Conservation (phyloP, 2,329 filamentous ascomycete genomes). For the Aureobasidium sp. region DNA sequence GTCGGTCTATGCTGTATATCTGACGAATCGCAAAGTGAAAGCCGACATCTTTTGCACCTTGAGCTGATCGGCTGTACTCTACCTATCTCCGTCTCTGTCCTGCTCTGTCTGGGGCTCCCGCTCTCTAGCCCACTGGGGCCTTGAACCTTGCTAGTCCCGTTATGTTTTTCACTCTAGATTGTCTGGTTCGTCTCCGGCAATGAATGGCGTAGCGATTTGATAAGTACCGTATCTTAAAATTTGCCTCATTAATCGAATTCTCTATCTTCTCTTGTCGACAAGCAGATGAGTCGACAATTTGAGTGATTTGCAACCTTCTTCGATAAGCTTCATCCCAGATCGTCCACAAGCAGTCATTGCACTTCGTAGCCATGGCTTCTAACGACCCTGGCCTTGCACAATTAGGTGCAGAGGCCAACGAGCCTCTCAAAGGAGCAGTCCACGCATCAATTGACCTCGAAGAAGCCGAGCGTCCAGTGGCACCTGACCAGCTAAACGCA, state of each 20-base stretch:
- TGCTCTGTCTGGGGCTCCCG: not conserved
- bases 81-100: not conserved
- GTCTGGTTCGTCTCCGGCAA: not conserved
- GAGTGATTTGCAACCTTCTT: not conserved
- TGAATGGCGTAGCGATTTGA: not conserved
- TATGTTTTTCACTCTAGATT: not conserved
- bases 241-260: not conserved
- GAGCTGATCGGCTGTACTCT: not conserved
- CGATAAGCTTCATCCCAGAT: not conserved
- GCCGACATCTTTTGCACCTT: not conserved
- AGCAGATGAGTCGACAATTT: not conserved
- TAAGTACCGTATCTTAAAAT: not conserved
- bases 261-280: not conserved
- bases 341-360: not conserved
- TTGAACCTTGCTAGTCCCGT: not conserved
- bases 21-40: not conserved
- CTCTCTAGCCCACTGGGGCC: not conserved
- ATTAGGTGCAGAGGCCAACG: conserved; percentile 24
- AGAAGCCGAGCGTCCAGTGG: conserved; percentile 37
- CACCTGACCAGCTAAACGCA: conserved; percentile 50
- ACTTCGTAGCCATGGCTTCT: conserved; percentile 25
- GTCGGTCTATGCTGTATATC: not conserved
- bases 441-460: conserved; percentile 20
- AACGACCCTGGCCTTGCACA: conserved; percentile 28
- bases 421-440: conserved; percentile 26